phyloP scores from a whole-genome alignment of 495 filamentous ascomycete species.

The Penicillium goetzii region DNA sequence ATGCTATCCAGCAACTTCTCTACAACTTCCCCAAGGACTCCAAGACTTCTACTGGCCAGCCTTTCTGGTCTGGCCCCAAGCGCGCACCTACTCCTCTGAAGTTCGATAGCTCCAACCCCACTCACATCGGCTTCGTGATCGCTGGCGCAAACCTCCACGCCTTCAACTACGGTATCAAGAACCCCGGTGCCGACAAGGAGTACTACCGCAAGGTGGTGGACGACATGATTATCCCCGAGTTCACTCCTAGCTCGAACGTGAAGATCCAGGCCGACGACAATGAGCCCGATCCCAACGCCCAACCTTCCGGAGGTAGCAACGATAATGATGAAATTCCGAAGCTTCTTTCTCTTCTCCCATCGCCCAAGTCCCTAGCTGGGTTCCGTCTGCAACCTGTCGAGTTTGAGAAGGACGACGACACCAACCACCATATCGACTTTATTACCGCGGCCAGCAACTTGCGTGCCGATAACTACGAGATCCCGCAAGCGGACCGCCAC shows the following conservation, averaged over 20 bases:
- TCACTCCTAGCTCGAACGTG: constrained; percentile 85
- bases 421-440: constrained; percentile 98
- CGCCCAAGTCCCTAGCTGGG: constrained; percentile 76
- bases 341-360: constrained; percentile 68
- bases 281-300: constrained; percentile 90
- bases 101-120: constrained; percentile 81
- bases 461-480: constrained; percentile 96
- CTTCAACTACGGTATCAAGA: constrained; percentile 96
- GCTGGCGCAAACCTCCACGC: constrained; percentile 92
- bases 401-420: constrained; percentile 99
- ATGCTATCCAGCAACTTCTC: constrained; percentile 93
- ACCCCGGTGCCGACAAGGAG: constrained; percentile 63
- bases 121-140: constrained; percentile 83
- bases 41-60: constrained; percentile 80
- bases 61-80: constrained; percentile 99
- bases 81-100: constrained; percentile 90
- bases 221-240: constrained; percentile 95
- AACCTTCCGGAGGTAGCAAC: constrained; percentile 55
- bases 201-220: constrained; percentile 79
- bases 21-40: constrained; percentile 98
- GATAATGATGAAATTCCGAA: constrained; percentile 73
- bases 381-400: constrained; percentile 91
- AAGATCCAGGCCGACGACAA: constrained; percentile 97
- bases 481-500: constrained; percentile 86
- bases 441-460: constrained; percentile 97